Evolutionary conservation across 371 early-diverging fungal species (phyloP).

Genomic region (Nematocida major): DNA sequence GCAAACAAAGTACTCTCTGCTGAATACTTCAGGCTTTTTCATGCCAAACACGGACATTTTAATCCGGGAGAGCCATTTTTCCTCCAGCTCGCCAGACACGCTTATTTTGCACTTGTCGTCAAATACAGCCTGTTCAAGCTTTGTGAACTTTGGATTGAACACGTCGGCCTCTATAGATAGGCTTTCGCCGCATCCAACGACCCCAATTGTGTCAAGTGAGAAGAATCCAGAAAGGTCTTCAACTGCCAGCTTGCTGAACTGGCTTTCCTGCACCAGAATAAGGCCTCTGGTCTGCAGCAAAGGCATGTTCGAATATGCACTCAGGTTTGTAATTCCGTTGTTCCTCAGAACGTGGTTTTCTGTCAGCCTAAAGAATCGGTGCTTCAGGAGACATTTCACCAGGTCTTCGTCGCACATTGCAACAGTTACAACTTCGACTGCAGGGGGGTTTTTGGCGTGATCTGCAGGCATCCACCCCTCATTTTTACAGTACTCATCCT

Average conservation of each 20-base stretch:
- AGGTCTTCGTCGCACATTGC: not conserved
- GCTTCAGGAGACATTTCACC: not conserved
- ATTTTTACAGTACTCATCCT: too few species aligned
- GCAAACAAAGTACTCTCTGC: too few species aligned
- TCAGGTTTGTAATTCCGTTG: not conserved
- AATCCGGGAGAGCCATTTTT: not conserved
- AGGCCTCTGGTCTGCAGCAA: not conserved
- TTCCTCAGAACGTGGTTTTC: not conserved
- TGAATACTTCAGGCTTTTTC: too few species aligned
- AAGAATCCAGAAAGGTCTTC: not conserved
- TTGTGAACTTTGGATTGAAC: not conserved
- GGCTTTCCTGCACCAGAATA: not conserved
- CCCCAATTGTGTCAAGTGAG: not conserved
- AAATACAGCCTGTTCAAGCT: not conserved
- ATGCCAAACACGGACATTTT: not conserved
- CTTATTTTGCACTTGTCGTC: not conserved
- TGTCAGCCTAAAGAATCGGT: not conserved
- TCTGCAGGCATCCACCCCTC: too few species aligned
- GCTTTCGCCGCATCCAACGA: not conserved
- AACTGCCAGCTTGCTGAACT: not conserved
- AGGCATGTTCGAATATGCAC: not conserved
- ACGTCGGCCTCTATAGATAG: not conserved
- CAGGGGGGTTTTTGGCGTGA: too few species aligned
- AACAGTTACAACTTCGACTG: not conserved
- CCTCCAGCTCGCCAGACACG: not conserved